Conservation (phyloP, 1,139 yeast genomes). For the Hanseniaspora sp. region DNA sequence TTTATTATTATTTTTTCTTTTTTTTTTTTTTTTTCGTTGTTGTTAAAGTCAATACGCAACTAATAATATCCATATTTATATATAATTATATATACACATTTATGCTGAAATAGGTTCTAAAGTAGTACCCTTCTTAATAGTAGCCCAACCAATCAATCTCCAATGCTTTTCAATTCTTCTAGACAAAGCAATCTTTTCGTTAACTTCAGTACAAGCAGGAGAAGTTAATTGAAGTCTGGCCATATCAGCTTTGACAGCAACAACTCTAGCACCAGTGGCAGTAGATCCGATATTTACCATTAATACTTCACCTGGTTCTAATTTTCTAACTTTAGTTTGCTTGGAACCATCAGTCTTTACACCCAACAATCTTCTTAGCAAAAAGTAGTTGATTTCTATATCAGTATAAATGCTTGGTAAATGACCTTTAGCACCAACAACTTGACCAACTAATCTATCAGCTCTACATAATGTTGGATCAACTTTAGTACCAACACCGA, state of each 20-base stretch:
- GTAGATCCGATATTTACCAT: conserved; percentile 99
- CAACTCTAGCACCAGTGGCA: conserved; percentile 97
- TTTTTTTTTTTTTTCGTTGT: neutral
- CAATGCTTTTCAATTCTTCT: conserved; percentile 99
- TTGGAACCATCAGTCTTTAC: conserved; percentile 97
- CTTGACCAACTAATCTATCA: conserved; percentile 98
- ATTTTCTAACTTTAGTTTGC: conserved; percentile 91
- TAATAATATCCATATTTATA: neutral
- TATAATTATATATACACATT: neutral
- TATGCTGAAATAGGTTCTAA: conserved; percentile 51
- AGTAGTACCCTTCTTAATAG: conserved; percentile 88
- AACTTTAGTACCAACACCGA: conserved; percentile 98
- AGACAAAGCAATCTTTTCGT: conserved; percentile 95
- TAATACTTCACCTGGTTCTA: conserved; percentile 87
- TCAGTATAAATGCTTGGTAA: conserved; percentile 94
- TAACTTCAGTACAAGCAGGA: conserved; percentile 97
- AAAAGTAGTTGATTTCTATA: conserved; percentile 92
- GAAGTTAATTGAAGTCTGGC: conserved; percentile 93
- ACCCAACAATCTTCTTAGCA: conserved; percentile 92
- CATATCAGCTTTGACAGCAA: conserved; percentile 98
- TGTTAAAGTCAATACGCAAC: no score
- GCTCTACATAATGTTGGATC: conserved; percentile 99
- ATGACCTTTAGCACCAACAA: conserved; percentile 93
- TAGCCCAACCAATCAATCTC: conserved; percentile 99
- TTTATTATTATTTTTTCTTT: neutral